phyloP scores from a whole-genome alignment of 177 flowering plant species.

The Vitis hybrid region DNA sequence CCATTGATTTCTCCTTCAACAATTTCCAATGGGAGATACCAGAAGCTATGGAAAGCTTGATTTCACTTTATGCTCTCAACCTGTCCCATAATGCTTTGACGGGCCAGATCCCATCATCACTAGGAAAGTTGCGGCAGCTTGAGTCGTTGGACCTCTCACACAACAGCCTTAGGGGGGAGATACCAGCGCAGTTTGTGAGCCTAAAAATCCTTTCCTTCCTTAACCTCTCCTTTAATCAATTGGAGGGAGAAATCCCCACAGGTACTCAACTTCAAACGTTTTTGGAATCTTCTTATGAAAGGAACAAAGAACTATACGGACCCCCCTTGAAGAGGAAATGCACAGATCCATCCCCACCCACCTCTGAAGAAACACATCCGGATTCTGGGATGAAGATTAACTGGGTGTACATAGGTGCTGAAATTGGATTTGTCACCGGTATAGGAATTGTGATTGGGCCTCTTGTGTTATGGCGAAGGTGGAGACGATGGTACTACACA shows the following conservation, averaged over 20 bases:
- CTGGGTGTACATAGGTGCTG: background rate
- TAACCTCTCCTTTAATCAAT: too few relatives aligned
- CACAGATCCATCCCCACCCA: background rate
- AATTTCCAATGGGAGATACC: conserved; percentile 33
- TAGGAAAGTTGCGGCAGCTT: too few relatives aligned
- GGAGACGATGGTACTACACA: too few relatives aligned
- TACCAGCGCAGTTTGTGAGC: too few relatives aligned
- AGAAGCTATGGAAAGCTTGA: conserved; percentile 17
- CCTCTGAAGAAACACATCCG: background rate
- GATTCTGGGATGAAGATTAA: background rate
- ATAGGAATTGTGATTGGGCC: conserved; percentile 8
- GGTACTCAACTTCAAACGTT: too few relatives aligned
- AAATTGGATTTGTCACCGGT: conserved; percentile 9
- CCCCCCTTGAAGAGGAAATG: conserved; percentile 4
- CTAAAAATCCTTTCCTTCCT: too few relatives aligned
- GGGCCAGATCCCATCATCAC: conserved; percentile 8
- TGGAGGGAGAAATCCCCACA: too few relatives aligned
- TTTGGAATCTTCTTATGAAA: too few relatives aligned
- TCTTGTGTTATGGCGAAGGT: conserved; percentile 2
- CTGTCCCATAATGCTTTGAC: conserved; percentile 20
- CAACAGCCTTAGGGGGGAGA: too few relatives aligned
- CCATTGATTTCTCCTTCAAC: conserved; percentile 37
- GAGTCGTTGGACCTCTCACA: too few relatives aligned
- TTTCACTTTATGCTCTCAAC: conserved; percentile 27
- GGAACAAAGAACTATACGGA: too few relatives aligned